Conservation (phyloP, 2,329 filamentous ascomycete species). For the Penicillium freii region DNA sequence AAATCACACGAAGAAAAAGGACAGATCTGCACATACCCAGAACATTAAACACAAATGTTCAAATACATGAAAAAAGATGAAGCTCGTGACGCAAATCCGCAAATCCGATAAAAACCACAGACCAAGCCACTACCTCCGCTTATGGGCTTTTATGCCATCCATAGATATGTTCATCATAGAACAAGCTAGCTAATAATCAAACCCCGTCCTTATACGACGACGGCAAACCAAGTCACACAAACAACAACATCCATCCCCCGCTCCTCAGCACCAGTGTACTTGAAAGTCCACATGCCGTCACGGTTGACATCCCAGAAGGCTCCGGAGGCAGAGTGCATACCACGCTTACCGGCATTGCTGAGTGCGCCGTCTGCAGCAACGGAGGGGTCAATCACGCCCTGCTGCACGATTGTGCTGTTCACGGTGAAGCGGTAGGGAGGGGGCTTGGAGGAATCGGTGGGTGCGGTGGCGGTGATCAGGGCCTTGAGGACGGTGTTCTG, state of each 20-base stretch:
- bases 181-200: neutral
- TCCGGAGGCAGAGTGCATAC: constrained; percentile 55
- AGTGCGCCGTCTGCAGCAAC: constrained; percentile 56
- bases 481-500: constrained; percentile 44
- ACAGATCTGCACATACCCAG: neutral
- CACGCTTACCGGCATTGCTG: constrained; percentile 73
- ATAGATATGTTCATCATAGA: neutral
- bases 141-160: neutral
- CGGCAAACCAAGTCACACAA: constrained; percentile 48
- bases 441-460: constrained; percentile 34
- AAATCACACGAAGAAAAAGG: constrained; percentile 3
- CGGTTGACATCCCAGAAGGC: constrained; percentile 53
- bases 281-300: constrained; percentile 55
- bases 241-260: constrained; percentile 51
- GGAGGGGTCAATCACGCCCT: constrained; percentile 57
- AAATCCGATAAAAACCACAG: neutral
- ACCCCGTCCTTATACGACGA: constrained; percentile 26
- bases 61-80: neutral
- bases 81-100: neutral
- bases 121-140: neutral
- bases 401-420: constrained; percentile 98
- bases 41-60: constrained; percentile 1
- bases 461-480: constrained; percentile 43
- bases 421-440: constrained; percentile 89
- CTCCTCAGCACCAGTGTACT: constrained; percentile 48